Base-by-base conservation (phyloP, 1,139 yeast genomes). In the Saccharomyces hybrid region DNA sequence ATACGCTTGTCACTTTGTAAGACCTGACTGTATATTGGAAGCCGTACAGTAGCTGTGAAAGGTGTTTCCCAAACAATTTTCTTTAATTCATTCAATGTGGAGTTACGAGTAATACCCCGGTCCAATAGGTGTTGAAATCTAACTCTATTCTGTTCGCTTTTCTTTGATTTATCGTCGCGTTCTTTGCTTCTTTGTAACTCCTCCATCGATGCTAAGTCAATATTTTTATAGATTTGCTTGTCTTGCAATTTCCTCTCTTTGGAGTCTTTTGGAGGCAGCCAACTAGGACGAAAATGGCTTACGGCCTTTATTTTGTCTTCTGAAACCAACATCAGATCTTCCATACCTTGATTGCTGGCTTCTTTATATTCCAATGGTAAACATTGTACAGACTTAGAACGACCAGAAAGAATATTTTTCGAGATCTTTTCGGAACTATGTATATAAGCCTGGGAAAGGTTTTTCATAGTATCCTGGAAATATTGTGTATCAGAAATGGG, bases 221-320 rank as follows among this genome's bases (percentile, higher is more conserved):
- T 66, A 50, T 74, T 69, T 54, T 68, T 68, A 46, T 69, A 63
- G 49, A 77, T 73, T 55, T 76, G 76, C 27, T 63, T 64, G 54
- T 75, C 78, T 57, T 78, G 81, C 51, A 66, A 66, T 51, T 64
- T 61, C 26, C 70, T 66, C 57, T 78, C 82, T 2, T 60, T 60
- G 9, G 65, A 55, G 44, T 68, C 67, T 59, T 77, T 78, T 9
- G 81, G 82, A 6, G 82, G 82, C 31, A 77, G 61, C 77, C 81
- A 76, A 47, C 74, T 69, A 1, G 82, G 82, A 51, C 82, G 70
- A 0, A 80, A 73, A 5, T 72, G 73, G 27, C 78, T 65, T n/a
- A 73, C 60, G 46, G 65, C 60, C 49, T 73, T 68, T 51, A 74
- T 54, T 60, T 76, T 77, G 57, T 76, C 79, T 32, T 65, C 70